Conservation (phyloP, 108 stramenopile species). For the Chaetoceros muelleri region DNA sequence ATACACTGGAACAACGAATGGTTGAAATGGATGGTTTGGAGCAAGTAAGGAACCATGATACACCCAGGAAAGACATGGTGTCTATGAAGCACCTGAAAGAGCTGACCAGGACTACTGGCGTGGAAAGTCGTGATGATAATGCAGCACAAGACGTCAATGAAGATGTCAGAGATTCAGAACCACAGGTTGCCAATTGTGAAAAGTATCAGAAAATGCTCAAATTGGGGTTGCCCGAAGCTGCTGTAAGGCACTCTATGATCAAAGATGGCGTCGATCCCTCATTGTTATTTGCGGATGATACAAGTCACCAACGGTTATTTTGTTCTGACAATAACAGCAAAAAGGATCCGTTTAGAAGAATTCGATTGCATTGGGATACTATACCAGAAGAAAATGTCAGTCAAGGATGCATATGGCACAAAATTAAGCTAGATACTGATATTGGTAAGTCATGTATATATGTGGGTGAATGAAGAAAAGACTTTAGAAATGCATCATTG, state of each 20-base stretch:
- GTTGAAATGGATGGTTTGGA: background rate
- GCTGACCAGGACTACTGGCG: background rate
- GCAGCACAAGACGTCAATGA: background rate
- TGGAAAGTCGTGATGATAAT: too few species aligned
- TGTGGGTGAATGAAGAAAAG: too few species aligned
- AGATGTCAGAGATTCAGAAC: background rate
- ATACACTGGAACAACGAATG: background rate
- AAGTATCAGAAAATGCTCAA: slow-evolving; percentile 30
- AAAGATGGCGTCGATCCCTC: slow-evolving; percentile 22
- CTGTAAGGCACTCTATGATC: slow-evolving; percentile 21
- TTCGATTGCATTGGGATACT: background rate
- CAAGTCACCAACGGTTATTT: too few species aligned
- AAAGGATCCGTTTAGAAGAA: background rate
- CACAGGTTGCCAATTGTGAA: background rate
- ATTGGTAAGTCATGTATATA: background rate
- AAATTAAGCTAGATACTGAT: background rate
- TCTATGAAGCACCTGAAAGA: background rate
- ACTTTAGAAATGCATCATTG: too few species aligned
- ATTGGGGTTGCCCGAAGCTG: slow-evolving; percentile 20
- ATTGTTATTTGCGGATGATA: slow-evolving; percentile 9
- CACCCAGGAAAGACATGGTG: background rate
- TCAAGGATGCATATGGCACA: background rate
- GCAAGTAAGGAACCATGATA: background rate
- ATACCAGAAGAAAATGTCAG: background rate
- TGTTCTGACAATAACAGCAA: background rate